A percentile compares a stretch with the other conserved stretches of the same genome.
Evolutionary conservation across 768 basidiomycete genomes (phyloP).

Genomic region (Auricularia cornea): DNA sequence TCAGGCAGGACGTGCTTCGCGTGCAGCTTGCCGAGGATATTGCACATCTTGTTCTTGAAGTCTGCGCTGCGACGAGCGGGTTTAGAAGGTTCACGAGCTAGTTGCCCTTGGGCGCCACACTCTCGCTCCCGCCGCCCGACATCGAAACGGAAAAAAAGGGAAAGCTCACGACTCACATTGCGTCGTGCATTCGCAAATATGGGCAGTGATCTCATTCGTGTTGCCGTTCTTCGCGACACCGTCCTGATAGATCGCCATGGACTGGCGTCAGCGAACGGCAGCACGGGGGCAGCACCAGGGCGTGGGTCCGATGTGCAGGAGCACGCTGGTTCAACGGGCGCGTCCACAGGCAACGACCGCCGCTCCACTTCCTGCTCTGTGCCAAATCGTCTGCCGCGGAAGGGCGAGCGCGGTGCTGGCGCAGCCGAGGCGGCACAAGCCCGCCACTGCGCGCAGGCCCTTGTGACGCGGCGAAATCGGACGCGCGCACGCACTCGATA

Average conservation of each 20-base stretch:
- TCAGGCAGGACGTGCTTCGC: slow-evolving; percentile 92
- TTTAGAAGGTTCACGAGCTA: slow-evolving; percentile 73
- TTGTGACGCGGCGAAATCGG: too few relatives aligned
- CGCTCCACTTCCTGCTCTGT: too few relatives aligned
- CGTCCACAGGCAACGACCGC: too few relatives aligned
- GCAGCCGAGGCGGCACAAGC: too few relatives aligned
- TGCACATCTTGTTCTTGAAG: slow-evolving; percentile 91
- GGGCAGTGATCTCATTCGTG: slow-evolving; percentile 73
- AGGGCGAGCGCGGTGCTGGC: too few relatives aligned
- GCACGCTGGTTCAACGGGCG: too few relatives aligned
- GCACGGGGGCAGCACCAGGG: too few relatives aligned
- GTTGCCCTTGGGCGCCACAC: slow-evolving; percentile 83
- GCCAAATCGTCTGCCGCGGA: too few relatives aligned
- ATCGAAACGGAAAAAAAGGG: too few relatives aligned
- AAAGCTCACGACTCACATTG: slow-evolving; percentile 68
- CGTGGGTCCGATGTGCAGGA: slow-evolving; percentile 80
- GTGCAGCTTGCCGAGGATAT: slow-evolving; percentile 86
- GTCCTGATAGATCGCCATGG: slow-evolving; percentile 93
- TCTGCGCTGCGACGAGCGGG: slow-evolving; percentile 83
- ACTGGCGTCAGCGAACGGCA: slow-evolving; percentile 77
- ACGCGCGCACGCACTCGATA: too few relatives aligned
- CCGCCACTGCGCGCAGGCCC: too few relatives aligned
- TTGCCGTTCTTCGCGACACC: slow-evolving; percentile 87
- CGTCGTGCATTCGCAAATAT: slow-evolving; percentile 91
- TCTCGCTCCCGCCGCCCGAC: slow-evolving; percentile 92